Evolutionary conservation across 2,329 filamentous ascomycete genomes (phyloP), one percentile per base, ranked within the genome.

Genomic region (Trichoderma oligosporum): DNA sequence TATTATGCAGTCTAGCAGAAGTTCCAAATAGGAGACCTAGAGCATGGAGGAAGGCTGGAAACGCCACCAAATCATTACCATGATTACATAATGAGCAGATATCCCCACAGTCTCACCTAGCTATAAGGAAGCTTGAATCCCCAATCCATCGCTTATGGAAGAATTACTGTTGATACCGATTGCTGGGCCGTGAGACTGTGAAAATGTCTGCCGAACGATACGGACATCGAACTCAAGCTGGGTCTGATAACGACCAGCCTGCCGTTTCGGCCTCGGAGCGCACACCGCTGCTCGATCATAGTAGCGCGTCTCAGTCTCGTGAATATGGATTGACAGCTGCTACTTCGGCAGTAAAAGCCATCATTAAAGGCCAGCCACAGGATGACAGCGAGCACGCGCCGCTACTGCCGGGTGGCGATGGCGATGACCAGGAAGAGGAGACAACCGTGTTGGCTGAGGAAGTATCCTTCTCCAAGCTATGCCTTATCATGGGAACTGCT

Each of bases 401-500:
- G 20, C 22, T 39, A 20, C 41, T 46, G n/a, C 22, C 33, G 3
- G 36, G 44, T 1, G 20, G 46, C 58, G 4, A 57, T 14, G 51
- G 38, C 16, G 35, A 61, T 18, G 61, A 49, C 8, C 62, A 72
- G 14, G 74, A 75, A 7, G 73, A 76, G 12, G 78, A 82, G 63
- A 73, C 72, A 39, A 74, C 73, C 5, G 64, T 82, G 41, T 63
- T 83, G n/a, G 74, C 73, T 31, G 71, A 78, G 22, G 74, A 82
- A 55, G 67, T 81, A 18, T 77, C 77, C 1, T 73, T 76, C 1
- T 64, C 73, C 11, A 77, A 75, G 57, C 73, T 86, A 9, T 74
- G 73, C 57, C 68, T 84, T 51, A 84, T 82, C 58, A 75, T 87
- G 42, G 76, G 75, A 58, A 77, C 78, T 2, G 73, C 79, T 24